Conservation (phyloP, 2,329 filamentous ascomycete species). For the Cordyceps javanica region DNA sequence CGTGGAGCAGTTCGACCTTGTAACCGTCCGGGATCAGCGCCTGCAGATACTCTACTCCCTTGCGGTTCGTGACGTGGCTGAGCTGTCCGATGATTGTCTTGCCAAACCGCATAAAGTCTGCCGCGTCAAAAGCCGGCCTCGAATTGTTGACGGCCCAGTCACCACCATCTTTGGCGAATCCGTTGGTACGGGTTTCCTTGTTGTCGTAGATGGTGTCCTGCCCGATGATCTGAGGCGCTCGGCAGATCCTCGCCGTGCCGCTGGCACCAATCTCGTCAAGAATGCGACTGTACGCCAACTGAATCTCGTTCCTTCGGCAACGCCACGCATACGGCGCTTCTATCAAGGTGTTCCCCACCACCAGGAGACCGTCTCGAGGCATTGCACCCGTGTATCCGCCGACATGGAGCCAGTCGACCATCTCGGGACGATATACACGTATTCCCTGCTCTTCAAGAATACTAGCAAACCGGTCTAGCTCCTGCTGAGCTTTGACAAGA, state of each 20-base stretch:
- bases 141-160: neutral
- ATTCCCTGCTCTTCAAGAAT: slow-evolving; percentile 19
- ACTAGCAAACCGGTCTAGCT: slow-evolving; percentile 20
- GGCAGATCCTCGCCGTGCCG: neutral
- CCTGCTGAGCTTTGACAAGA: slow-evolving; percentile 18
- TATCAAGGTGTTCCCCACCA: slow-evolving; percentile 24
- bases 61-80: neutral
- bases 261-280: neutral
- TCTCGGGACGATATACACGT: slow-evolving; percentile 20
- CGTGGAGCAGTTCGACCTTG: slow-evolving; percentile 23
- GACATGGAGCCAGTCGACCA: slow-evolving; percentile 19
- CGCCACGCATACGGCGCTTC: slow-evolving; percentile 25
- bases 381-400: slow-evolving; percentile 27
- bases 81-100: neutral
- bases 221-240: neutral
- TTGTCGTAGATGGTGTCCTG: slow-evolving; percentile 3
- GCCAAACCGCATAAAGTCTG: slow-evolving; percentile 2
- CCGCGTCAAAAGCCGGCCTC: neutral
- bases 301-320: slow-evolving; percentile 21
- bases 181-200: neutral
- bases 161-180: neutral
- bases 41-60: neutral
- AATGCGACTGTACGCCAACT: slow-evolving; percentile 15
- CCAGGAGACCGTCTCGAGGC: slow-evolving; percentile 27
- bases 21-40: slow-evolving; percentile 16